Conservation (phyloP, 2,329 filamentous ascomycete species). For the Pseudogymnoascus sp. region DNA sequence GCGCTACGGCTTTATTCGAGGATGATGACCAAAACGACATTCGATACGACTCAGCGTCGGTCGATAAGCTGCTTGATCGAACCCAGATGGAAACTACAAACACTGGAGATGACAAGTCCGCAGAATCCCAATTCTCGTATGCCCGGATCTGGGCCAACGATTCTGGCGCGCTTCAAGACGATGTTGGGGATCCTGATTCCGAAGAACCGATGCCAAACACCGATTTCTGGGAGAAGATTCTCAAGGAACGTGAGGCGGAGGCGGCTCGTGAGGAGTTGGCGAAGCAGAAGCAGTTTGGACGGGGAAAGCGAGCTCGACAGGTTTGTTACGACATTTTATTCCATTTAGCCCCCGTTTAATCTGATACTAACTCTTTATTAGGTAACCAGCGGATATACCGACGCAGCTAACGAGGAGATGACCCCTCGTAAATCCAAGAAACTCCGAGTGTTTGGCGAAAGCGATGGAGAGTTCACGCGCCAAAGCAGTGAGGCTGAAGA, state of each 20-base stretch:
- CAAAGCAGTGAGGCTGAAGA: conserved; percentile 11
- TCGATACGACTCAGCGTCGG: conserved; percentile 68
- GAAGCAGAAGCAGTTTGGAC: conserved; percentile 69
- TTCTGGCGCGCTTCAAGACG: conserved; percentile 57
- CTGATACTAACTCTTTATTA: conserved; percentile 1
- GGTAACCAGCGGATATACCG: conserved; percentile 12
- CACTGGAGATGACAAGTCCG: conserved; percentile 52
- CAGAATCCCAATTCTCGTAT: conserved; percentile 79
- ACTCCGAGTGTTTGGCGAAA: background rate
- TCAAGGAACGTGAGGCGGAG: conserved; percentile 72
- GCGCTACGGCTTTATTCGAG: conserved; percentile 78
- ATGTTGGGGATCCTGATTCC: conserved; percentile 46
- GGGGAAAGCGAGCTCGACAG: conserved; percentile 58
- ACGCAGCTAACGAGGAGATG: conserved; percentile 14
- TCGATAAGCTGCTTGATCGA: conserved; percentile 89
- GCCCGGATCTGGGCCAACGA: conserved; percentile 91
- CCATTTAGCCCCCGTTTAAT: background rate
- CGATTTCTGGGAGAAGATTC: conserved; percentile 82
- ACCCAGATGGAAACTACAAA: conserved; percentile 69
- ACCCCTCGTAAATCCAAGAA: background rate
- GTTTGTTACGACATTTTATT: conserved; percentile 17
- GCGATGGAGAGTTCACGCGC: conserved; percentile 16
- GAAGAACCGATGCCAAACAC: conserved; percentile 51
- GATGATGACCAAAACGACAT: conserved; percentile 69
- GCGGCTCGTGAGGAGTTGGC: conserved; percentile 65